Base-by-base conservation (phyloP, 1,284 basidiomycete species). In the Naganishia liquefaciens region DNA sequence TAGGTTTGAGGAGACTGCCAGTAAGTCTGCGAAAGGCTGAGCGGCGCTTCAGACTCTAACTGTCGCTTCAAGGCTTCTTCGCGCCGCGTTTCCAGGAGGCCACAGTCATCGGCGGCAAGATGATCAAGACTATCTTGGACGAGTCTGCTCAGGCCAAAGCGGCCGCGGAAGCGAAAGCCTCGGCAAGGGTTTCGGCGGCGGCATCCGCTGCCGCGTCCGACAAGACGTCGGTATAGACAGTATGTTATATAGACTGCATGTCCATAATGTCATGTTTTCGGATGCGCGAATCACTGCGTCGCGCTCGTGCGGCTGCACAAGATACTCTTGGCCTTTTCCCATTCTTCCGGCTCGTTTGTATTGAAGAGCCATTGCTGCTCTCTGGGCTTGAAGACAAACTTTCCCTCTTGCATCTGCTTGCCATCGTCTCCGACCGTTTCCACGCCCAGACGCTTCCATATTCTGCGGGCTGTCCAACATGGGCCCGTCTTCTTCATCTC, bases 71-170 rank as follows among this genome's bases (percentile, higher is more conserved):
- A 77, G 77, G 72, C 52, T 98, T 97, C 80, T 98, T 98, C 76
- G 86, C 92, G 73, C 84, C 87, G 0, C 80, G 93, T 65, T 97
- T 98, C 74, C 88, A 88, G 68, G 93, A 94, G 75, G 91, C 89
- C 4, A 87, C 85, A 43, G 85, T 84, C 76, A 79, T 94, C 58
- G 93, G 93, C 0, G 85, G 86, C 25, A 88, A 89, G 79, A 97
- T 97, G 94, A 89, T 97, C 73, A 89, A 90, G 79, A 88, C 88
- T 0, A 88, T 97, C 53, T 76, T 80, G 62, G 80, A 79, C 30
- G 71, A 70, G 49, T 60, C 57, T 13, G 57, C 57, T 33, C 57
- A 60, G 46, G 57, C 39, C 15, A 60, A 60, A 27, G 57, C 57
- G 46, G 57, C 57, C 3, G 57, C 57, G n/a, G 57, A 60, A 15